Base-by-base conservation (phyloP, 1,139 yeast species). In the Pneumocystis wakefieldiae region DNA sequence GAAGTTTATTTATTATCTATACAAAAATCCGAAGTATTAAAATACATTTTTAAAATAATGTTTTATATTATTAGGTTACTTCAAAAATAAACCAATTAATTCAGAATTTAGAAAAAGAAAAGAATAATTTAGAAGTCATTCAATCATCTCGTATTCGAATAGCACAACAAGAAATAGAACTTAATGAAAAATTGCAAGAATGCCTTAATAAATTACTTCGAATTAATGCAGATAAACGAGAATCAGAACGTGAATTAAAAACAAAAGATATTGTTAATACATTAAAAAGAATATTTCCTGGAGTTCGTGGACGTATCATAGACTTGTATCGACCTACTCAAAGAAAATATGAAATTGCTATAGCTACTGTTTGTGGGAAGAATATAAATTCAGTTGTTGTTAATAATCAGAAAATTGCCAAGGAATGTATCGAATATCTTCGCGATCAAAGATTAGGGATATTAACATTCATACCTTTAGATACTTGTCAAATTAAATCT, bases 381-480 rank as follows among this genome's bases (percentile, higher is more conserved):
- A 81, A 88, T 70, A 81, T 84, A 68, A 95, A 92, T 72, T 81
- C 97, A 0, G 81, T 92, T 12, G 81, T 92, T 39, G 98, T 92
- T 3, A 96, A 89, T 69, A 82, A 82, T 32, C 76, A 86, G 1
- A 74, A 83, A 14, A 82, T 86, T 24, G 98, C 97, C 0, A 83
- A 85, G 65, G 85, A 84, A 67, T 91, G 98, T 74, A 86, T 92
- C 69, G 83, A 83, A 19, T 85, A 86, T 64, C 77, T 92, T 73
- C 88, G 90, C 69, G 95, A 88, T 68, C 92, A 94, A 71, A 80
- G 96, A 67, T 77, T 86, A 14, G 97, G 97, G 61, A 80, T 82
- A 15, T 91, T 92, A 0, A 84, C 95, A 0, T 91, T 92, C 69
- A 86, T 92, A 66, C 98, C 98, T 0, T 76, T 92, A 63, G 95